Evolutionary conservation across 208 protist species (phyloP).

Genomic region (Paratrypanosoma confusum): DNA sequence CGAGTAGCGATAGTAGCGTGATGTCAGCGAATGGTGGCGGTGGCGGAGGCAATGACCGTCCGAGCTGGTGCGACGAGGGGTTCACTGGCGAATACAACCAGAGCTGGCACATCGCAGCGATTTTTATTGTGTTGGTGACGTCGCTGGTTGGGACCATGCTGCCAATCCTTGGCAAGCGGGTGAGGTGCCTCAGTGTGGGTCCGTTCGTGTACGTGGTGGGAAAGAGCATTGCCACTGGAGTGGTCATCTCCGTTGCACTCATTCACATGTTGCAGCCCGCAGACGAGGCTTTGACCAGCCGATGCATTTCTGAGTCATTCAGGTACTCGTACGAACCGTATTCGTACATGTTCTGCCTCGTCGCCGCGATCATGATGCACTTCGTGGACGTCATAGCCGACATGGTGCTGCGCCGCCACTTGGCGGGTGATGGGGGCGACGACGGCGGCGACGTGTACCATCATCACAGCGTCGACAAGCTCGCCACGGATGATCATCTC

Average conservation of each 20-base stretch:
- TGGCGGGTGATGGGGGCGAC: too few species aligned
- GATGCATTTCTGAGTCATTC: slow-evolving; percentile 7
- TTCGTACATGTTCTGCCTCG: slow-evolving; percentile 23
- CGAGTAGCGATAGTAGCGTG: too few species aligned
- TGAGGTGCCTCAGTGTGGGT: slow-evolving; percentile 13
- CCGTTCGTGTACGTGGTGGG: slow-evolving; percentile 32
- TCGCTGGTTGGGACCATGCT: slow-evolving; percentile 29
- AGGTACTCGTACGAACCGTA: slow-evolving; percentile 7
- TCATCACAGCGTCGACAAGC: too few species aligned
- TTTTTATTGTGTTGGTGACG: slow-evolving; percentile 50
- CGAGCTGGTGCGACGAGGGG: too few species aligned
- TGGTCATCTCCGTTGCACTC: slow-evolving; percentile 37
- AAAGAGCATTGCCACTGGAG: slow-evolving; percentile 44
- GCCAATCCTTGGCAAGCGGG: slow-evolving; percentile 33
- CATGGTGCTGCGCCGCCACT: too few species aligned
- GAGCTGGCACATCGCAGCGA: slow-evolving; percentile 37
- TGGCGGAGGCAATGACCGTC: too few species aligned
- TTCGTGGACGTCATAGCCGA: slow-evolving; percentile 13
- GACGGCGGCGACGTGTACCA: too few species aligned
- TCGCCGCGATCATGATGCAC: slow-evolving; percentile 22
- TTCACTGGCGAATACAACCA: too few species aligned
- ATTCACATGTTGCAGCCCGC: slow-evolving; percentile 50
- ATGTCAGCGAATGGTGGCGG: too few species aligned
- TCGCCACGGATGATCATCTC: too few species aligned
- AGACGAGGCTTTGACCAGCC: slow-evolving; percentile 15